Evolutionary conservation across 78 protist genomes (phyloP).

Genomic region (Trichosphaerium sp.): DNA sequence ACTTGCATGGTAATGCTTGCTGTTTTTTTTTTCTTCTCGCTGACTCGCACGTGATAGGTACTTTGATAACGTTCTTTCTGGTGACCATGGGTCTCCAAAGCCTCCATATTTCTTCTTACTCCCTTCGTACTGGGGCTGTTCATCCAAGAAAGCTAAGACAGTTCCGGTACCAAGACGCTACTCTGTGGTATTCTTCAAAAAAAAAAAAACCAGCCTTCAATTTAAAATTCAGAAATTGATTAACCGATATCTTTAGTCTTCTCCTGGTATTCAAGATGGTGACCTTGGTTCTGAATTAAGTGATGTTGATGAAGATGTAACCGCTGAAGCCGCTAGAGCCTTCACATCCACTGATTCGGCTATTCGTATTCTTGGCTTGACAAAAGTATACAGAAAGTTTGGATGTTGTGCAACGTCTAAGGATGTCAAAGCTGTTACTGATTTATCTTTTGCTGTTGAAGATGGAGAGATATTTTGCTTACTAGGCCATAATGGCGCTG

Average conservation of each 20-base stretch:
- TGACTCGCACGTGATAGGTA: too few species aligned
- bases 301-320: constrained; percentile 27
- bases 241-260: background rate
- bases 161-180: background rate
- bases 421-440: constrained; percentile 24
- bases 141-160: background rate
- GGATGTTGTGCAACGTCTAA: constrained; percentile 1
- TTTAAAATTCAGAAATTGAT: background rate
- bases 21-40: constrained; percentile 12
- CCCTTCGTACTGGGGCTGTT: constrained; percentile 49
- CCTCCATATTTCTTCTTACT: constrained; percentile 35
- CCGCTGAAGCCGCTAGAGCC: background rate
- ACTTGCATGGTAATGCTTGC: constrained; percentile 16
- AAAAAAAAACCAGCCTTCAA: background rate
- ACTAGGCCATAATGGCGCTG: constrained; percentile 83
- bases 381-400: constrained; percentile 11
- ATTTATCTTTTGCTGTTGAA: constrained; percentile 18
- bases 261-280: background rate
- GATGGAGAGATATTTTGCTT: constrained; percentile 17
- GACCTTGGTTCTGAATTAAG: background rate
- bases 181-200: background rate
- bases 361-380: constrained; percentile 10
- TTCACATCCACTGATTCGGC: constrained; percentile 3
- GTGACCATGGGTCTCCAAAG: constrained; percentile 32
- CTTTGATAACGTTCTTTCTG: constrained; percentile 43